These are phyloP conservation scores for Chlamydomonas applanata DNA, from an alignment of 139 green algal species.

Conservation along the genomic window DNA sequence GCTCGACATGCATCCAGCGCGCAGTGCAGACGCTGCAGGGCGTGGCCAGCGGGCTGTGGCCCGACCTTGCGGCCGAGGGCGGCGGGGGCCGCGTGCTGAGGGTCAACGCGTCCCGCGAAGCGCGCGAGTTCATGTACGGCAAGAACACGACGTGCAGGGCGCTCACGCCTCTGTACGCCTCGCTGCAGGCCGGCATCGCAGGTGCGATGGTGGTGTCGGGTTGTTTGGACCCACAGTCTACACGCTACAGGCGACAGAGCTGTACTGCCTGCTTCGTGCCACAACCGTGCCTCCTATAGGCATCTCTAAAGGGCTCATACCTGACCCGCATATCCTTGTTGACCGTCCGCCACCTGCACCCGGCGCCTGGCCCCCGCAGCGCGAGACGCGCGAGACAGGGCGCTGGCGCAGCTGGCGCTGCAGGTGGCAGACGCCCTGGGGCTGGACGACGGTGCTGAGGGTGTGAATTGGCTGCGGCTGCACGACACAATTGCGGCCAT, in stretches of 20 bases:
- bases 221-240: no score
- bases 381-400: not conserved
- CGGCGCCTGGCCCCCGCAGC: no score
- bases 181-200: no score
- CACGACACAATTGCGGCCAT: constrained; percentile 29
- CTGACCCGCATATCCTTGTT: no score
- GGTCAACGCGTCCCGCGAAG: not conserved
- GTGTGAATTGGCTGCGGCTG: constrained; percentile 14
- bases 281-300: no score
- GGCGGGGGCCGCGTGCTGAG: not conserved
- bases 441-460: not conserved
- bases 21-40: constrained; percentile 59
- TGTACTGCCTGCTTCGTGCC: no score
- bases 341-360: no score
- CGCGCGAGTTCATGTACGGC: constrained; percentile 14
- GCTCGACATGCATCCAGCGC: constrained; percentile 55
- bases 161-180: not conserved
- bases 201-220: no score
- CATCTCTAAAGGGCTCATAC: no score
- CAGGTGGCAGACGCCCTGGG: not conserved
- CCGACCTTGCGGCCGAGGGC: constrained; percentile 10
- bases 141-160: constrained; percentile 14
- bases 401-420: not conserved
- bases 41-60: constrained; percentile 61
- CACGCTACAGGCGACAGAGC: no score